These are phyloP conservation scores for Xylaria bambusicola DNA, from an alignment of 495 filamentous ascomycete genomes.

Conservation along the genomic window DNA sequence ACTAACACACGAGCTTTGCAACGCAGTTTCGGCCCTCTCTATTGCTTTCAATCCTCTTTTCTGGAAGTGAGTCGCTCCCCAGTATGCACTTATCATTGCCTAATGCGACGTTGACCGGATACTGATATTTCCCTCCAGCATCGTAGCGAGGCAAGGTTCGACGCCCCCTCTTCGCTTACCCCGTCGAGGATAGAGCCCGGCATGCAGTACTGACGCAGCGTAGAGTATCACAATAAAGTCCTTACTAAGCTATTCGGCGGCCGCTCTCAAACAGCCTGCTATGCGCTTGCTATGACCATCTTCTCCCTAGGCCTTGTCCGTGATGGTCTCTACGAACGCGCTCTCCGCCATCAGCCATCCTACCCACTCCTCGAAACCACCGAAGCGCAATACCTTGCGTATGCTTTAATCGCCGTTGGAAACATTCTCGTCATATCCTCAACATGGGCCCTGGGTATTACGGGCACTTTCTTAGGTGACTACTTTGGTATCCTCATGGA, in stretches of 20 bases:
- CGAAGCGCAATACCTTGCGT: constrained; percentile 59
- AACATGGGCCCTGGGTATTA: constrained; percentile 92
- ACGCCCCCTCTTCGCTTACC: constrained; percentile 9
- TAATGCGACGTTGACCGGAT: constrained; percentile 2
- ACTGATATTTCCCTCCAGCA: constrained; percentile 41
- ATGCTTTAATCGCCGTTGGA: constrained; percentile 68
- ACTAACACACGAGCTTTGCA: constrained; percentile 21
- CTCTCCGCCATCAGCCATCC: constrained; percentile 76
- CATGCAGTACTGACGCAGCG: not conserved
- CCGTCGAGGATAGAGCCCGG: not conserved
- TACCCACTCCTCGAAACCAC: constrained; percentile 60
- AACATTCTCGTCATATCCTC: constrained; percentile 84
- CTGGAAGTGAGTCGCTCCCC: constrained; percentile 67
- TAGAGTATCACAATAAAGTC: constrained; percentile 88
- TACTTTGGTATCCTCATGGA: constrained; percentile 99
- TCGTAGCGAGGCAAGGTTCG: constrained; percentile 67
- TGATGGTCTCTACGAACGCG: constrained; percentile 73
- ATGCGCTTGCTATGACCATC: constrained; percentile 82
- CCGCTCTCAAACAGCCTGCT: constrained; percentile 81
- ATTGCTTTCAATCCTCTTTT: constrained; percentile 79
- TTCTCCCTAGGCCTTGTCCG: constrained; percentile 89
- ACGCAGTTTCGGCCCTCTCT: constrained; percentile 62
- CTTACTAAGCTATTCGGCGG: constrained; percentile 85
- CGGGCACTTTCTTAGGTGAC: constrained; percentile 95
- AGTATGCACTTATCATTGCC: not conserved